These are phyloP conservation scores for Agastache rugosa DNA, from an alignment of 257 asterid species.

Conservation along the genomic window DNA sequence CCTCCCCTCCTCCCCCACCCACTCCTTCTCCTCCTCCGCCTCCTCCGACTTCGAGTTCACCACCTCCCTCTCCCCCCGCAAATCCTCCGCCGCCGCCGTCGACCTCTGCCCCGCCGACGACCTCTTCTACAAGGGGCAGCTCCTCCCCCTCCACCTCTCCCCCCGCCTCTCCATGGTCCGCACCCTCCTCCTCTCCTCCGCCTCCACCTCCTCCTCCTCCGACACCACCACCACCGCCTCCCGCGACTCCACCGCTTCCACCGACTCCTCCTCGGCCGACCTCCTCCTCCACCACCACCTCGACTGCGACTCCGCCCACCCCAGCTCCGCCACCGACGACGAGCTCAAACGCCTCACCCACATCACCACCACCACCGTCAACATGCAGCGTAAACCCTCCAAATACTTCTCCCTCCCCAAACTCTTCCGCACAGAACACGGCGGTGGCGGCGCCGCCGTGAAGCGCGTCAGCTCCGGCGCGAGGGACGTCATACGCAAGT, in stretches of 20 bases:
- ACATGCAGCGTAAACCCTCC: slow-evolving; percentile 34
- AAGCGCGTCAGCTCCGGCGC: slow-evolving; percentile 72
- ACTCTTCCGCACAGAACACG: slow-evolving; percentile 65
- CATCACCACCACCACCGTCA: neutral
- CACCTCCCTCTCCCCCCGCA: slow-evolving; percentile 70
- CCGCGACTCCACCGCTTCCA: slow-evolving; percentile 78
- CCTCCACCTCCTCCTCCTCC: slow-evolving; percentile 77
- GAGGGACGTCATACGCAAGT: slow-evolving; percentile 69
- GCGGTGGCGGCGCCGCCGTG: slow-evolving; percentile 38
- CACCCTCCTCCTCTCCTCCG: slow-evolving; percentile 70
- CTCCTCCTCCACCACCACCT: slow-evolving; percentile 58
- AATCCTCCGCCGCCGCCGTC: slow-evolving; percentile 59
- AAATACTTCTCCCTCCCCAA: slow-evolving; percentile 78
- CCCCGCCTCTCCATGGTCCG: slow-evolving; percentile 91
- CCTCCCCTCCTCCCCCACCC: slow-evolving; percentile 89
- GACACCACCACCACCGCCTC: slow-evolving; percentile 84
- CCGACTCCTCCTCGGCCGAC: slow-evolving; percentile 58
- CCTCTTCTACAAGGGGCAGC: slow-evolving; percentile 90
- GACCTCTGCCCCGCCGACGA: slow-evolving; percentile 91
- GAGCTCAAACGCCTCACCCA: slow-evolving; percentile 58
- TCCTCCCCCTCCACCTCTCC: slow-evolving; percentile 89
- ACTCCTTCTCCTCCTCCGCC: slow-evolving; percentile 70
- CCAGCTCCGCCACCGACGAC: slow-evolving; percentile 72
- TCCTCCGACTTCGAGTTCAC: slow-evolving; percentile 94
- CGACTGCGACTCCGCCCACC: slow-evolving; percentile 75